Base-by-base conservation (phyloP, 2,329 filamentous ascomycete genomes). In the Mariannaea elegans region DNA sequence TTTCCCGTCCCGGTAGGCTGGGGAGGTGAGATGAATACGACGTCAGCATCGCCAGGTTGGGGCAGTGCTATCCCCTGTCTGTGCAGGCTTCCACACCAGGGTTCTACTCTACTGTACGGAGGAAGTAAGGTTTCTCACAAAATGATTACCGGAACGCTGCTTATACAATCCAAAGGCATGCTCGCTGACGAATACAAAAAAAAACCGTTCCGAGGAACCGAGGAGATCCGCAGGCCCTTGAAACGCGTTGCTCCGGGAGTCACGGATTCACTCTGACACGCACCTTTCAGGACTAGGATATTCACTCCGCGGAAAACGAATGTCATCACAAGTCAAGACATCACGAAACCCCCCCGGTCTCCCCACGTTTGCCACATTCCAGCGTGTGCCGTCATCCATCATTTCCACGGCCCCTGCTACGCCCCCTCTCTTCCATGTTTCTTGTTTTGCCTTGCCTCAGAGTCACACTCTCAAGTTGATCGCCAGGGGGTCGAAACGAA, bases 321-420 rank as follows among this genome's bases (percentile, higher is more conserved):
- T 18, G 9, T 59, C 52, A 48, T 52, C 41, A 64, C 38, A 19
- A 10, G 50, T 14, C 23, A 27, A 36, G 32, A 16, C 29, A 27
- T 45, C 27, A 36, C 34, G 36, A 18, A 34, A 34, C 32, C 10
- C 47, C 47, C 46, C 38, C 21, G 32, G 36, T 16, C 42, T 36
- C 16, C 44, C 45, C 36, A 58, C 57, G 55, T 67, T 69, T 66
- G 66, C 65, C 66, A 68, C 66, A 69, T 68, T 52, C 65, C 58
- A 59, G 53, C 45, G 62, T 44, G 34, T 31, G 27, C 21, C 34
- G 64, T 27, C 24, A 27, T 27, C 24, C 5, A 27, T 59, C 34
- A 42, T 47, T 66, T 68, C 61, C 57, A 62, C 24, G 23, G 27
- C 31, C 46, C 36, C n/a, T n/a, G 48, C 36, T 36, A 48, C 39